These are phyloP conservation scores for Diplodia mutila DNA, from an alignment of 2,329 filamentous ascomycete species.

Conservation along the genomic window DNA sequence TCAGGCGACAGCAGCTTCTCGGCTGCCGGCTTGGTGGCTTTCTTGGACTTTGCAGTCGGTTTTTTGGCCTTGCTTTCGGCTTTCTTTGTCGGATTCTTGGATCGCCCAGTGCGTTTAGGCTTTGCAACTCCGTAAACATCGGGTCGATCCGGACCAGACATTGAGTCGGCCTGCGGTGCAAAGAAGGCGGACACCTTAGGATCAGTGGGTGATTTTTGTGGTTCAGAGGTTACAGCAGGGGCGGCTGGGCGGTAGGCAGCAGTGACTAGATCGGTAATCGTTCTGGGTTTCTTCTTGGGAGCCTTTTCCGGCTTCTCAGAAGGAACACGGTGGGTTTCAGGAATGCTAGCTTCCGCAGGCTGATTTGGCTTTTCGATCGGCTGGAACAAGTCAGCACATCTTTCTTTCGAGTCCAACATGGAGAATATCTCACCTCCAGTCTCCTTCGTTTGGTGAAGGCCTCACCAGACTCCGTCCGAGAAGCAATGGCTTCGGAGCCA, in stretches of 20 bases:
- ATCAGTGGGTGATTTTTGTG: conserved; percentile 27
- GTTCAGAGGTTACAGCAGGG: conserved; percentile 30
- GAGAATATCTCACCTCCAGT: conserved; percentile 33
- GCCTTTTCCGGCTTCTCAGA: conserved; percentile 32
- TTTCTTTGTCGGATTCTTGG: conserved; percentile 29
- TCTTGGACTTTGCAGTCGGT: conserved; percentile 33
- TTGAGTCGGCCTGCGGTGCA: conserved; percentile 27
- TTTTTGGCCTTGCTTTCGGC: conserved; percentile 26
- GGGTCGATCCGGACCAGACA: not conserved
- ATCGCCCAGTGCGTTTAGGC: conserved; percentile 13
- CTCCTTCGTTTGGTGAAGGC: conserved; percentile 36
- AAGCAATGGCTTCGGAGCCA: not conserved
- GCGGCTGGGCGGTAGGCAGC: conserved; percentile 36
- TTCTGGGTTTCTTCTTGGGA: conserved; percentile 44
- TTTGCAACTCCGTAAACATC: conserved; percentile 29
- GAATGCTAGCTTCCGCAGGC: not conserved
- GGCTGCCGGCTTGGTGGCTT: conserved; percentile 35
- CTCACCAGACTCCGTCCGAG: conserved; percentile 23
- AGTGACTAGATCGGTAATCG: conserved; percentile 45
- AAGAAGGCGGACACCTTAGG: conserved; percentile 35
- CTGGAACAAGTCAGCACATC: not conserved
- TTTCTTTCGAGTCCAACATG: too few species aligned
- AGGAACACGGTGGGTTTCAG: too few species aligned
- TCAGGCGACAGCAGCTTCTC: conserved; percentile 45
- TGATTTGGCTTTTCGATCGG: not conserved